Evolutionary conservation across 345 rosid genomes (phyloP).

Genomic region (Citrus glauca): DNA sequence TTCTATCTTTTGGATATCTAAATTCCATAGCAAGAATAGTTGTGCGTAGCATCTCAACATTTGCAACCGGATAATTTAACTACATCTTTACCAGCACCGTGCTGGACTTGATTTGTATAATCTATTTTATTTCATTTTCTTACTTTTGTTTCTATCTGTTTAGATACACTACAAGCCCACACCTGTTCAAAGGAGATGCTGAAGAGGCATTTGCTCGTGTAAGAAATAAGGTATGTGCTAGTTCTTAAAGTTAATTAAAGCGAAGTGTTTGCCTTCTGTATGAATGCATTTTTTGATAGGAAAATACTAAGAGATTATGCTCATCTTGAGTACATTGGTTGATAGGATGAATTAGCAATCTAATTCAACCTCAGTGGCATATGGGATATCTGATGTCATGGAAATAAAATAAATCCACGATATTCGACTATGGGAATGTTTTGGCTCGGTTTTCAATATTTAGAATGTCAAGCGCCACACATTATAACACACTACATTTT

Average conservation of each 20-base stretch:
- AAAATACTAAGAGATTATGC: neutral
- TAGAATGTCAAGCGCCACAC: neutral
- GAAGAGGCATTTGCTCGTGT: constrained; percentile 75
- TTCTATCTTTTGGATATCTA: neutral
- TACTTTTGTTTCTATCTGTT: constrained; percentile 12
- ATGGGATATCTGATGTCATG: neutral
- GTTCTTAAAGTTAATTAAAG: constrained; percentile 1
- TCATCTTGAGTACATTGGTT: neutral
- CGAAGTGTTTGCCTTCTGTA: neutral
- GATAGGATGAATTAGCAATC: neutral
- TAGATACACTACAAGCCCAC: constrained; percentile 97
- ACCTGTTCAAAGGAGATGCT: constrained; percentile 79
- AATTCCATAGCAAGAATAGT: neutral
- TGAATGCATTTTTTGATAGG: neutral
- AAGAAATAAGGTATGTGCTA: constrained; percentile 68
- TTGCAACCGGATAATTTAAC: neutral
- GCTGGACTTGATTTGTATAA: neutral
- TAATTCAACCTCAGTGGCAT: neutral
- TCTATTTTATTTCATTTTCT: neutral
- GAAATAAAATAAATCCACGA: neutral
- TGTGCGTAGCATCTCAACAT: neutral
- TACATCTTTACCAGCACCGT: neutral
- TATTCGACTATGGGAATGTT: neutral
- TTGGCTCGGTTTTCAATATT: neutral
- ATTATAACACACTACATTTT: neutral